Evolutionary conservation across 768 basidiomycete genomes (phyloP), one percentile per base, ranked within the genome.

Genomic region (Panaeolus papilionaceus): DNA sequence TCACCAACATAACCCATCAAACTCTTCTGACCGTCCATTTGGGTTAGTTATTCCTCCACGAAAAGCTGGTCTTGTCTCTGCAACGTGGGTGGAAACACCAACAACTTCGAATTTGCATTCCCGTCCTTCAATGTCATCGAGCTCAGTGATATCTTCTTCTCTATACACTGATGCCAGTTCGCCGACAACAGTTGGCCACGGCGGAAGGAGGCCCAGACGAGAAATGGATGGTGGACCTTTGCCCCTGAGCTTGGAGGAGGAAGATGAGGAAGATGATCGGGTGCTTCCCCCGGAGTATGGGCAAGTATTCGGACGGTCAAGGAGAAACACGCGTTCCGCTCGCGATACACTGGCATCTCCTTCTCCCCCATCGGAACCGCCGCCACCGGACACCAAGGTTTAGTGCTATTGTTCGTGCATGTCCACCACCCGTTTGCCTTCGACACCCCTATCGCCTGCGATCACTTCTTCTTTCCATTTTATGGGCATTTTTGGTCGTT

Each of bases 251-350:
- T 28, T 58, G 28, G 54, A 33, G 26, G 54, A 58, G 6, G 54
- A 58, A 4, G 47, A 9, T 6, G 47, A 51, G 20, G 54, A 58
- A 7, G 54, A 58, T 16, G 28, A 4, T 33, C 11, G 14, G 10
- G 54, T 33, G n/a, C 54, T 58, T 16, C 54, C 54, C 11, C 54
- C 54, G 14, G 54, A 58, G 14, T 58, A 58, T 37, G 54, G 26
- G 16, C 54, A 58, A 33, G 28, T 58, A 28, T 58, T 58, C 10
- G 54, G 54, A 33, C 54, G 28, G 14, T 33, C 54, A 11, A 28
- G 54, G 20, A 58, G 54, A 16, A 58, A 33, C 14, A 58, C 54
- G 2, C 12, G 54, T 23, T 23, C 47, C n/a, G 20, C 47, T 26
- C 47, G 20, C 7, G 23, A 51, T 12, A 26, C 54, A 16, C 11